Evolutionary conservation across 306 rosid genomes (phyloP), one percentile per base, ranked within the genome.

Genomic region (Vigna reflexopilosa): DNA sequence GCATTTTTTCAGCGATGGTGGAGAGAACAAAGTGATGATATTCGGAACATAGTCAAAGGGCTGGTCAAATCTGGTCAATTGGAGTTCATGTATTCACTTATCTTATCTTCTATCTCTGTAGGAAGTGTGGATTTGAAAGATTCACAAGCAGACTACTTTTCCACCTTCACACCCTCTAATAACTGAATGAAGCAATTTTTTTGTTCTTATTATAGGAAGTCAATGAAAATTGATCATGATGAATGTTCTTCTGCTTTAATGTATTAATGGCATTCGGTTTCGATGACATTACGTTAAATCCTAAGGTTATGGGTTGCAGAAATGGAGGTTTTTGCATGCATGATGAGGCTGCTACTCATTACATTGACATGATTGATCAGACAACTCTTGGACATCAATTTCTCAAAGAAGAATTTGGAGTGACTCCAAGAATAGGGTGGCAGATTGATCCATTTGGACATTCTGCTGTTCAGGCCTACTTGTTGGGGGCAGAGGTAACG

Each of bases 251-350:
- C 3, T 64, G 51, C 44, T 74, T 66, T 57, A n/a, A 50, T 45
- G 55, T 62, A 19, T 54, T 72, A 47, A 58, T 74, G 34, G 48
- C 72, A 24, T 73, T 48, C 44, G 7, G 22, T 82, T 42, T 15
- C 51, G 16, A 54, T 79, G 32, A 9, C 40, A 17, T 16, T 72
- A 40, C 3, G 7, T 38, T 64, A 38, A 20, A 14, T 71, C 2
- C 12, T 22, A 44, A 65, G 64, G 55, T 59, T 67, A 69, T 19
- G 13, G 14, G 32, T 81, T 82, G 86, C 75, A 91, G 98, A 87
- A 93, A 93, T 82, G 98, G 98, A 76, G 98, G 98, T 16, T 81
- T 77, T 88, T 91, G 96, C 64, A 93, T 93, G 98, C 98, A 93
- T 50, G 98, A 93, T 48, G 97, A 93, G 86, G 98, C 98, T 20